A percentile compares a stretch with the other conserved stretches of the same genome.
Evolutionary conservation across 768 basidiomycete species (phyloP).

Genomic region (Naematelia encephala): DNA sequence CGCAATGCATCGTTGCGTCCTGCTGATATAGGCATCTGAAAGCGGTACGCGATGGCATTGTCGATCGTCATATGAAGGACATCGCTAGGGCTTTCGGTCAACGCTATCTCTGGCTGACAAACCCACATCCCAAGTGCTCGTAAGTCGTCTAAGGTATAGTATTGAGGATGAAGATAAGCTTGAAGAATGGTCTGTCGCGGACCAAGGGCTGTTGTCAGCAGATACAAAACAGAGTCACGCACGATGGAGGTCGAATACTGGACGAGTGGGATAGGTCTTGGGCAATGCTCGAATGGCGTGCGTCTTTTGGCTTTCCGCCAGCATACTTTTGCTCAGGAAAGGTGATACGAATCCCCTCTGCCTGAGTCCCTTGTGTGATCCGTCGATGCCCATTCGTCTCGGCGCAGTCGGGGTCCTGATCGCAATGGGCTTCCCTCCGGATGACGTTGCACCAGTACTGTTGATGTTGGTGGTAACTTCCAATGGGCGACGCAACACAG

Average conservation of each 20-base stretch:
- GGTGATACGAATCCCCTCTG: conserved; percentile 37
- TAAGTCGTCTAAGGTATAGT: conserved; percentile 22
- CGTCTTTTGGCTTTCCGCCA: not conserved
- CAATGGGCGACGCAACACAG: not conserved
- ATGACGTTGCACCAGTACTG: not conserved
- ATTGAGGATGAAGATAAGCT: conserved; percentile 36
- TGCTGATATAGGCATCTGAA: conserved; percentile 18
- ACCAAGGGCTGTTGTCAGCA: conserved; percentile 12
- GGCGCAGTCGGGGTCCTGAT: conserved; percentile 27
- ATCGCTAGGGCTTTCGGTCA: conserved; percentile 34
- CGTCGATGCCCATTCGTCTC: conserved; percentile 40
- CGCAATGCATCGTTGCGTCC: conserved; percentile 22
- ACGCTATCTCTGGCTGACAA: not conserved
- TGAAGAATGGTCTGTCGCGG: conserved; percentile 16
- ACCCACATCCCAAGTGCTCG: conserved; percentile 38
- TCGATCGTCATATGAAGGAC: conserved; percentile 29
- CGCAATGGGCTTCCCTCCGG: conserved; percentile 13
- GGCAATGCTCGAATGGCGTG: not conserved
- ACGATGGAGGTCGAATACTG: conserved; percentile 37
- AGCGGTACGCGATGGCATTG: conserved; percentile 33
- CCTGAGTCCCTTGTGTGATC: conserved; percentile 24
- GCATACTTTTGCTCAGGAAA: conserved; percentile 25
- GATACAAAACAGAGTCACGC: conserved; percentile 19
- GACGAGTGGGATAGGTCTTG: not conserved
- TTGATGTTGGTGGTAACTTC: not conserved